Percentiles rank a stretch among this genome's conserved stretches.
Evolutionary conservation across 176 grass and related monocot genomes (phyloP).

Genomic region (Neostapfia colusana): DNA sequence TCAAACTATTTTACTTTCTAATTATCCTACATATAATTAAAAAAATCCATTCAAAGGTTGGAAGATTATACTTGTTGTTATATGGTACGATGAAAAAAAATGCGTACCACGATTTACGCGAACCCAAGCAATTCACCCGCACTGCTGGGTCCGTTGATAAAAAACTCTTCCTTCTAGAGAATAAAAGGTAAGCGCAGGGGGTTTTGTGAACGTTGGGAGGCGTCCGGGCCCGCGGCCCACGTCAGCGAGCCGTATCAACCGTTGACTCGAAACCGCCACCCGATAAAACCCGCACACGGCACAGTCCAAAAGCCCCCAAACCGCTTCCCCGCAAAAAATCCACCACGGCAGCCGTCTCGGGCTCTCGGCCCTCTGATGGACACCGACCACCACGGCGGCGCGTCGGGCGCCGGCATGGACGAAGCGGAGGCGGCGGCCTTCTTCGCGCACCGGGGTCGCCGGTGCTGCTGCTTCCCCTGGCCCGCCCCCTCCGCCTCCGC

Average conservation of each 20-base stretch:
- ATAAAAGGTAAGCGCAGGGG: not conserved
- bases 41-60: too few relatives aligned
- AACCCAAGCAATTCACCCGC: not conserved
- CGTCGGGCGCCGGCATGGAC: slow-evolving; percentile 31
- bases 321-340: not conserved
- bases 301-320: slow-evolving; percentile 8
- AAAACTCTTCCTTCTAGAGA: not conserved
- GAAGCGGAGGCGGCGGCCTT: slow-evolving; percentile 54
- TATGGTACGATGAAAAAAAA: too few relatives aligned
- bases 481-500: slow-evolving; percentile 32
- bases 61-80: too few relatives aligned
- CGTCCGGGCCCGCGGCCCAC: slow-evolving; percentile 34
- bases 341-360: not conserved
- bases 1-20: too few relatives aligned
- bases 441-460: slow-evolving; percentile 40
- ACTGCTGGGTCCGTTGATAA: not conserved
- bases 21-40: too few relatives aligned
- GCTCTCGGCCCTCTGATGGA: slow-evolving; percentile 37
- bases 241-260: slow-evolving; percentile 45
- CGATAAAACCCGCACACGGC: slow-evolving; percentile 18
- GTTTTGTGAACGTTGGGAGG: slow-evolving; percentile 24
- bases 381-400: slow-evolving; percentile 40
- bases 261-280: slow-evolving; percentile 46
- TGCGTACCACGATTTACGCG: not conserved
- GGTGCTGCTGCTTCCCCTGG: slow-evolving; percentile 62